Conservation (phyloP, 2,329 filamentous ascomycete species). For the Arthrobotrys sphaeroides region DNA sequence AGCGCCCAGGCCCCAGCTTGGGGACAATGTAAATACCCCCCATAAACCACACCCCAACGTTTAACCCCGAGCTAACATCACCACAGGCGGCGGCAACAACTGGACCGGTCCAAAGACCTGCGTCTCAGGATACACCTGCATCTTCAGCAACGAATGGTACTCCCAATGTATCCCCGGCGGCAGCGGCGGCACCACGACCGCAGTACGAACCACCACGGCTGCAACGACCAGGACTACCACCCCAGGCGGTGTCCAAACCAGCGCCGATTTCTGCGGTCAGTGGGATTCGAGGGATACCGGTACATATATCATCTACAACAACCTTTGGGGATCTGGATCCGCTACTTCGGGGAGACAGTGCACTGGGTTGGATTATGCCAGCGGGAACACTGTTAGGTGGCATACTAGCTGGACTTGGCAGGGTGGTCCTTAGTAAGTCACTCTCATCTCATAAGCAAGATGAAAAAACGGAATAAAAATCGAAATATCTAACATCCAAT, state of each 20-base stretch:
- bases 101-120: slow-evolving; percentile 62
- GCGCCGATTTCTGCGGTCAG: slow-evolving; percentile 46
- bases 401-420: slow-evolving; percentile 63
- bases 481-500: background rate
- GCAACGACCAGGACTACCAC: slow-evolving; percentile 19
- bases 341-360: slow-evolving; percentile 64
- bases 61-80: background rate
- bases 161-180: slow-evolving; percentile 62
- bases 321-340: slow-evolving; percentile 63
- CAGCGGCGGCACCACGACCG: background rate
- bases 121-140: slow-evolving; percentile 62
- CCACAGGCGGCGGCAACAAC: slow-evolving; percentile 32
- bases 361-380: slow-evolving; percentile 62
- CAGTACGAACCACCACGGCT: slow-evolving; percentile 9
- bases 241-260: background rate
- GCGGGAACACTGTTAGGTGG: slow-evolving; percentile 62
- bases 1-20: slow-evolving; percentile 61
- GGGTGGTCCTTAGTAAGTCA: slow-evolving; percentile 60
- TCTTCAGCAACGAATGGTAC: slow-evolving; percentile 62
- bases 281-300: slow-evolving; percentile 44
- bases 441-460: background rate
- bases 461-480: background rate
- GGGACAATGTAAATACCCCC: slow-evolving; percentile 60
- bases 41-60: background rate
- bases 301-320: slow-evolving; percentile 47